Conservation (phyloP, 1,139 yeast species). For the Geotrichum citri-aurantii region DNA sequence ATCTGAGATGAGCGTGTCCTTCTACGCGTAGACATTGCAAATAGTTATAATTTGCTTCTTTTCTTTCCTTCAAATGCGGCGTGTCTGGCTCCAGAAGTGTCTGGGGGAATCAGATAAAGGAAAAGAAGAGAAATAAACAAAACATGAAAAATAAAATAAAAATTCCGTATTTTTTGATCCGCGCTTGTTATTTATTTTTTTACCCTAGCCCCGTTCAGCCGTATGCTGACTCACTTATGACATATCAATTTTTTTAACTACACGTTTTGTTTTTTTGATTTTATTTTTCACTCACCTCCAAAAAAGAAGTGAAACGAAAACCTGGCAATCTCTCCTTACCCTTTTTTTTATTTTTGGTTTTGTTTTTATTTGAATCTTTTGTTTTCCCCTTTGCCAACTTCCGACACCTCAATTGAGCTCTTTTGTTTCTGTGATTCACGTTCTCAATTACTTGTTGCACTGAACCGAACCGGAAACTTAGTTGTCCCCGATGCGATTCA, state of each 20-base stretch:
- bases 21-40: not conserved
- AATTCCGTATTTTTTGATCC: not conserved
- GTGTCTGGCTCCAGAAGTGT: not conserved
- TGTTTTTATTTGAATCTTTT: too few species aligned
- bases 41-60: too few species aligned
- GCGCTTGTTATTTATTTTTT: not conserved
- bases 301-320: not conserved
- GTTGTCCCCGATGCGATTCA: not conserved
- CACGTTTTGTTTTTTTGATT: too few species aligned
- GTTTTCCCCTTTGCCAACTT: not conserved
- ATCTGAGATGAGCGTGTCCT: not conserved
- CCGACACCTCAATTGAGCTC: not conserved
- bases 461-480: not conserved
- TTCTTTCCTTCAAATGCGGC: not conserved
- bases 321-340: not conserved
- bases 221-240: not conserved
- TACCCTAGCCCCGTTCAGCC: not conserved
- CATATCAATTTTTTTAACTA: not conserved
- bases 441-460: not conserved
- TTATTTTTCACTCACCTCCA: not conserved
- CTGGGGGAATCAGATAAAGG: not conserved
- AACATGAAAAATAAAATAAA: not conserved
- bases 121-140: not conserved
- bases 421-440: not conserved
- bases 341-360: too few species aligned